A percentile compares a stretch with the other conserved stretches of the same genome.
phyloP scores from a whole-genome alignment of 257 asterid species.

The Fraxinus pennsylvanica region DNA sequence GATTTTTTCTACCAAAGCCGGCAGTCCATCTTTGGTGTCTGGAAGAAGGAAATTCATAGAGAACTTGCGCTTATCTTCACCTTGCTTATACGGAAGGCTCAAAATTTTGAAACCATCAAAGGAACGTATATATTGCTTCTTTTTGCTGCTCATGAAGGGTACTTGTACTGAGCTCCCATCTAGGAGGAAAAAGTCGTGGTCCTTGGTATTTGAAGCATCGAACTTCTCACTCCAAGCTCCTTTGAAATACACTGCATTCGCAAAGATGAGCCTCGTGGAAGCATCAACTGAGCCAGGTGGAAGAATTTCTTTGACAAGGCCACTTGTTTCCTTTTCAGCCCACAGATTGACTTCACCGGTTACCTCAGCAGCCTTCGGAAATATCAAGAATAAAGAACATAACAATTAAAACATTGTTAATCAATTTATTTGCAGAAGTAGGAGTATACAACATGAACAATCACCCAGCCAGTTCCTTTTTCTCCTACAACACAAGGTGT shows the following conservation, averaged over 20 bases:
- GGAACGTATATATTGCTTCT: constrained; percentile 39
- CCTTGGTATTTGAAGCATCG: constrained; percentile 42
- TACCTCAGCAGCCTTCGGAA: constrained; percentile 41
- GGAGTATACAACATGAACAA: not conserved
- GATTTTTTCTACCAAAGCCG: constrained; percentile 34
- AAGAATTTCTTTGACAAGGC: constrained; percentile 50
- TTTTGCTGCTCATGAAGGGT: constrained; percentile 54
- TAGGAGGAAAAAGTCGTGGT: constrained; percentile 41
- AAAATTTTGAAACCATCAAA: constrained; percentile 50
- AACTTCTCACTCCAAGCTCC: constrained; percentile 58
- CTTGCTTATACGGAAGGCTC: constrained; percentile 45
- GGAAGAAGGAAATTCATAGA: constrained; percentile 54
- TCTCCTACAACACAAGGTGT: not conserved
- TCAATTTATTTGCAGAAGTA: not conserved
- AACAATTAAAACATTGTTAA: not conserved
- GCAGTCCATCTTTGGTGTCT: constrained; percentile 43
- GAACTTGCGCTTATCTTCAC: constrained; percentile 47
- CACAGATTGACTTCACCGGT: constrained; percentile 43
- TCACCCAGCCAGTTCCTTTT: not conserved
- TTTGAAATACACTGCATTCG: constrained; percentile 58
- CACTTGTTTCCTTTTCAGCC: constrained; percentile 56
- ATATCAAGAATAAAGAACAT: not conserved
- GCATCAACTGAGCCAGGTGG: constrained; percentile 46
- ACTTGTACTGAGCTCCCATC: constrained; percentile 40
- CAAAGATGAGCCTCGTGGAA: constrained; percentile 45